A percentile compares a stretch with the other conserved stretches of the same genome.
Evolutionary conservation across 768 basidiomycete species (phyloP).

Genomic region (Calvatia gigantea): DNA sequence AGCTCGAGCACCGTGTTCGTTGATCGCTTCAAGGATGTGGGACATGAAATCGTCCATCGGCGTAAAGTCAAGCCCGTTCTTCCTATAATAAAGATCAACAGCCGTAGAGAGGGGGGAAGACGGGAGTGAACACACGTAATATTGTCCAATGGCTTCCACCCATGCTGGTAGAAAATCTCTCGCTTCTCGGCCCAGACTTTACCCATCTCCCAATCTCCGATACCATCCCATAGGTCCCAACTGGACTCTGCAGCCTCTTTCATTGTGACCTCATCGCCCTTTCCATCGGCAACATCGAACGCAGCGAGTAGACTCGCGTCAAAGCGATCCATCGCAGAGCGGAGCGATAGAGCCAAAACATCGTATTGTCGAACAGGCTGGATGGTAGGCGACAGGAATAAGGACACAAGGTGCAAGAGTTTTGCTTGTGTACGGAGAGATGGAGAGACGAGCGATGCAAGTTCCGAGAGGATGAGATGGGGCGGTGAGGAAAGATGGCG

Average conservation of each 20-base stretch:
- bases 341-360: conserved; percentile 57
- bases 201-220: conserved; percentile 84
- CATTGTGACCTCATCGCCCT: conserved; percentile 74
- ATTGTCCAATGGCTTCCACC: conserved; percentile 82
- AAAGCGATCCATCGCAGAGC: conserved; percentile 83
- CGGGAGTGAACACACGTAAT: conserved; percentile 54
- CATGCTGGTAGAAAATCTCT: conserved; percentile 87
- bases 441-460: conserved; percentile 41
- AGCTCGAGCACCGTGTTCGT: conserved; percentile 75
- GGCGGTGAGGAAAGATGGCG: conserved; percentile 57
- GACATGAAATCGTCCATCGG: conserved; percentile 93
- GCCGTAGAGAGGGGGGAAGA: conserved; percentile 1
- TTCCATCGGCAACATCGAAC: conserved; percentile 84
- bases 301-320: conserved; percentile 81
- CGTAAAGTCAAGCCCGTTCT: conserved; percentile 75
- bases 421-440: conserved; percentile 59
- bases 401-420: conserved; percentile 65
- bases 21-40: conserved; percentile 58
- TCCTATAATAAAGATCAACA: conserved; percentile 21
- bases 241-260: conserved; percentile 75
- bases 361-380: conserved; percentile 73
- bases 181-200: conserved; percentile 95
- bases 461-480: conserved; percentile 60
- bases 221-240: conserved; percentile 74
- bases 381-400: conserved; percentile 67